Conservation (phyloP, 2,329 filamentous ascomycete species). For the Coniochaeta hoffmannii region DNA sequence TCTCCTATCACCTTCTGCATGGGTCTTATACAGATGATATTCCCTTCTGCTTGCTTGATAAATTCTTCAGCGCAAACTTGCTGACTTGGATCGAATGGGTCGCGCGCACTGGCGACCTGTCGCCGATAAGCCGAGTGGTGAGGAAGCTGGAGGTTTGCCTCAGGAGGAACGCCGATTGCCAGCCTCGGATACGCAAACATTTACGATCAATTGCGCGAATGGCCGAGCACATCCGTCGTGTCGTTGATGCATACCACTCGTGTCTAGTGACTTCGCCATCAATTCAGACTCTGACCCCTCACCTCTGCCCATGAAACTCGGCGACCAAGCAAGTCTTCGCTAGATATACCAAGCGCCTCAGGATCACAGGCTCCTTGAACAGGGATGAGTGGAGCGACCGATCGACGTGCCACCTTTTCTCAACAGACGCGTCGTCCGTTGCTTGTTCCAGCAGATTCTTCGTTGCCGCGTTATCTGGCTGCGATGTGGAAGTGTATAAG, state of each 20-base stretch:
- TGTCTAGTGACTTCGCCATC: slow-evolving; percentile 8
- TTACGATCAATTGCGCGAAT: background rate
- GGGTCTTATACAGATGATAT: slow-evolving; percentile 13
- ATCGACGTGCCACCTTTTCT: background rate
- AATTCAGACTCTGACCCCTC: slow-evolving; percentile 10
- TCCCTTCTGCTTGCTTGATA: slow-evolving; percentile 16
- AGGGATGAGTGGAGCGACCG: slow-evolving; percentile 3
- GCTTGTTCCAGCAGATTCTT: background rate
- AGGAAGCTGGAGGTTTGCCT: slow-evolving; percentile 9
- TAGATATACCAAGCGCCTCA: background rate
- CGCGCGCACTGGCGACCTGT: slow-evolving; percentile 10
- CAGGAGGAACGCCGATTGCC: background rate
- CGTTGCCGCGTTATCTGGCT: background rate
- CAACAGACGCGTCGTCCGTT: background rate
- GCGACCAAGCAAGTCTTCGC: slow-evolving; percentile 10
- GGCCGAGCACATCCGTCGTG: background rate
- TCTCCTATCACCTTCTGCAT: slow-evolving; percentile 26
- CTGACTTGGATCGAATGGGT: slow-evolving; percentile 28
- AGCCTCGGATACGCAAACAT: background rate
- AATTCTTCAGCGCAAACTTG: slow-evolving; percentile 24
- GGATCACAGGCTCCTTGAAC: background rate
- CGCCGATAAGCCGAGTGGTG: slow-evolving; percentile 6
- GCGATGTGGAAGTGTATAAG: background rate
- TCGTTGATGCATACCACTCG: slow-evolving; percentile 2
- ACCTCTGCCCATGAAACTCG: slow-evolving; percentile 9